A percentile compares a stretch with the other conserved stretches of the same genome.
phyloP scores from a whole-genome alignment of 148 eudicot genomes.

The Amaranthus cruentus region DNA sequence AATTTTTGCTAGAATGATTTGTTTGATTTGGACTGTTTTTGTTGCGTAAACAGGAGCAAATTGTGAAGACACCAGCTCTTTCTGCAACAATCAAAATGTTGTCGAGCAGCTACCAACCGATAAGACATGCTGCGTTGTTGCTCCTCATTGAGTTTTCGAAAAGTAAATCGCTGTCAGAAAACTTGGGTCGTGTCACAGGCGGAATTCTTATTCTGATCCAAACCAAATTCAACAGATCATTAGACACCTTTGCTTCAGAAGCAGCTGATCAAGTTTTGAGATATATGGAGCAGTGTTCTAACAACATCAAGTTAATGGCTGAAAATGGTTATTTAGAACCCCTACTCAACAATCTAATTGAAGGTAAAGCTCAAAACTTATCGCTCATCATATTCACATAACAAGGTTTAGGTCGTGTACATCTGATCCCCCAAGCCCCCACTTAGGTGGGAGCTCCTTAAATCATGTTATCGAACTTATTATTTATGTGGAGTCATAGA shows the following conservation, averaged over 20 bases:
- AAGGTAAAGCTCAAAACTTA: slow-evolving; percentile 43
- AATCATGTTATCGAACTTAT: too few relatives aligned
- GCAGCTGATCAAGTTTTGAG: slow-evolving; percentile 55
- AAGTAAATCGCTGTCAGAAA: slow-evolving; percentile 34
- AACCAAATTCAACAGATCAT: slow-evolving; percentile 42
- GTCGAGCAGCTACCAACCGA: slow-evolving; percentile 58
- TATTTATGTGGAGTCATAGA: too few relatives aligned
- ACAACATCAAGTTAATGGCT: slow-evolving; percentile 72
- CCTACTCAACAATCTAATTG: slow-evolving; percentile 49
- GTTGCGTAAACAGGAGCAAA: slow-evolving; percentile 41
- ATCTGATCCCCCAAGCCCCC: too few relatives aligned
- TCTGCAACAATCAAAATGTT: slow-evolving; percentile 49
- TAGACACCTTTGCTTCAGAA: slow-evolving; percentile 50
- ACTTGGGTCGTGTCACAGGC: slow-evolving; percentile 49
- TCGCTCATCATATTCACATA: not conserved
- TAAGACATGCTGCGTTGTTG: slow-evolving; percentile 54
- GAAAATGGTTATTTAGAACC: slow-evolving; percentile 77
- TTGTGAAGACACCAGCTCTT: slow-evolving; percentile 45
- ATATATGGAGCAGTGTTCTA: slow-evolving; percentile 51
- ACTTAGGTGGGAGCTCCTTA: too few relatives aligned
- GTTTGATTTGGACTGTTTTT: not conserved
- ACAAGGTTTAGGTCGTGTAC: too few relatives aligned
- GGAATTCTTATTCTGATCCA: slow-evolving; percentile 53
- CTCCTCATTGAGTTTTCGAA: slow-evolving; percentile 63
- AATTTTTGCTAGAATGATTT: not conserved